Conservation (phyloP, 768 basidiomycete genomes). For the Stropharia rugosoannulata region DNA sequence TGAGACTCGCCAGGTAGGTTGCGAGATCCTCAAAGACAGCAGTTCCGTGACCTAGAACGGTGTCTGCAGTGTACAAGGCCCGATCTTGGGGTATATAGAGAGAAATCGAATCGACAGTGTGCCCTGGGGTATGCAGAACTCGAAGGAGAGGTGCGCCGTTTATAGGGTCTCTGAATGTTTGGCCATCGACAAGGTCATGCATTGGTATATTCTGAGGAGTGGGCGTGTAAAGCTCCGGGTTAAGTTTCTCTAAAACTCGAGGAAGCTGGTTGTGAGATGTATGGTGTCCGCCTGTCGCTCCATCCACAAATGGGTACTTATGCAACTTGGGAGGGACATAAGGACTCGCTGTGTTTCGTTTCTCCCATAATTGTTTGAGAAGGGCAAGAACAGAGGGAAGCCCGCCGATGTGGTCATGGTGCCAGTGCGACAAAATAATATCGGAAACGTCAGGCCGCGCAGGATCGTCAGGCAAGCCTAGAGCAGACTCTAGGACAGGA, state of each 20-base stretch:
- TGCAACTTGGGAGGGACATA: slow-evolving; percentile 73
- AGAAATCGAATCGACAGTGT: slow-evolving; percentile 84
- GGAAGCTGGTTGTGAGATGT: slow-evolving; percentile 35
- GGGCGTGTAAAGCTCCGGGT: slow-evolving; percentile 45
- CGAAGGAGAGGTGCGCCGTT: slow-evolving; percentile 38
- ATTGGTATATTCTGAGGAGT: slow-evolving; percentile 40
- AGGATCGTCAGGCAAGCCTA: slow-evolving; percentile 41
- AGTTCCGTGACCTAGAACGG: slow-evolving; percentile 87
- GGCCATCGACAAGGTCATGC: slow-evolving; percentile 38
- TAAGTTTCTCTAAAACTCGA: slow-evolving; percentile 38
- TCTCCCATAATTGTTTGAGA: slow-evolving; percentile 62
- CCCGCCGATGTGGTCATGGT: slow-evolving; percentile 83
- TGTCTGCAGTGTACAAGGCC: slow-evolving; percentile 88
- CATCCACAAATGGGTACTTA: slow-evolving; percentile 55
- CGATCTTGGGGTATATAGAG: slow-evolving; percentile 67
- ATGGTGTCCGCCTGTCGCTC: slow-evolving; percentile 14
- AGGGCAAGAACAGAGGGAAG: slow-evolving; percentile 68
- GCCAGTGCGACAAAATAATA: slow-evolving; percentile 90
- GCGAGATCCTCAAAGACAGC: slow-evolving; percentile 85
- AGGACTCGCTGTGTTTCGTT: slow-evolving; percentile 39
- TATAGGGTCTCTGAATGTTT: slow-evolving; percentile 26
- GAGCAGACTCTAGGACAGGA: slow-evolving; percentile 59
- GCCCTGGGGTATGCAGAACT: slow-evolving; percentile 86
- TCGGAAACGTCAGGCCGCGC: slow-evolving; percentile 70
- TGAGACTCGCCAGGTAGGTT: slow-evolving; percentile 65